Evolutionary conservation across 1,284 basidiomycete genomes (phyloP), one percentile per base, ranked within the genome.

Genomic region (Cystobasidium sp.): DNA sequence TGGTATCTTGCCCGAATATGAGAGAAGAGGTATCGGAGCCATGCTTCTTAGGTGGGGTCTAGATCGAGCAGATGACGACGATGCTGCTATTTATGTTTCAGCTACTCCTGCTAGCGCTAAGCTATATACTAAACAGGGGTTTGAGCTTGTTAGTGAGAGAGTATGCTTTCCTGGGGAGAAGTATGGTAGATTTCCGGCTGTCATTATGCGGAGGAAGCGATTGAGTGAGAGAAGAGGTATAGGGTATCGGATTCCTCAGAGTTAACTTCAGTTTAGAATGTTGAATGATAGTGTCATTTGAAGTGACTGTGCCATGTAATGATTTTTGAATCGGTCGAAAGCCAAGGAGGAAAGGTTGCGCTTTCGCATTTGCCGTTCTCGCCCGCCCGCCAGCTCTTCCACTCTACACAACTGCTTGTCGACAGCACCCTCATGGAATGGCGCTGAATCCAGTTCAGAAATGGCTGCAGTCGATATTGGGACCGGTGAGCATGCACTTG

Each of bases 401-500:
- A 5, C 12, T 37, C 39, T 47, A 22, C 24, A 14, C 49, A 2
- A 18, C 22, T 66, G 22, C 64, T 2, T 24, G 6, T 2, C 31
- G 18, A 37, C 56, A 39, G 18, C 7, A 12, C 31, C 43, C 61
- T 41, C 22, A 43, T 44, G 59, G 37, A 24, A 66, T 66, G 64
- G 47, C 64, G 49, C 70, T 73, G 47, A 73, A 73, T 63, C 52
- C 70, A 14, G 70, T 73, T 1, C 70, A 73, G 70, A 43, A 51
- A 56, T 73, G 70, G 70, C 70, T 73, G 52, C 70, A 73, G 37
- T 62, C 70, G 31, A 44, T 73, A n/a, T 46, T 73, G n/a, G 56
- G 56, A 20, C 70, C 70, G 24, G 70, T 73, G 58, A 62, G 68
- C 18, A 6, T 31, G 37, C 56, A 47, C 22, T 16, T 10, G 16